Percentiles rank a stretch among this genome's conserved stretches.
These are phyloP conservation scores for Eleusine coracana DNA, from an alignment of 176 grass and related monocot genomes.

Conservation along the genomic window DNA sequence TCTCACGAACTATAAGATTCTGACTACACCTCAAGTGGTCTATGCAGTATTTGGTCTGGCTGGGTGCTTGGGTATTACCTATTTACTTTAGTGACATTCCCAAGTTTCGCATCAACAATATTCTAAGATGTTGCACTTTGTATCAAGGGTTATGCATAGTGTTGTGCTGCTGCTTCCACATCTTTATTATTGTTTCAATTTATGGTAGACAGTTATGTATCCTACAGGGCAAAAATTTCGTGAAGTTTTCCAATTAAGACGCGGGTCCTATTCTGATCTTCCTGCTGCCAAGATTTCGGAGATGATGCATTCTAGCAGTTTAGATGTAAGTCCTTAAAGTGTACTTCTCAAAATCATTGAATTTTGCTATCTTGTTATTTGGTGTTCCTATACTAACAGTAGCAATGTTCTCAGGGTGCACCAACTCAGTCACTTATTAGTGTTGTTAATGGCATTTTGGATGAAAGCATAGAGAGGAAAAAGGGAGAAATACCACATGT, in stretches of 20 bases:
- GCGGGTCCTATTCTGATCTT: conserved; percentile 79
- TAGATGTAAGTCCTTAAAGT: conserved; percentile 71
- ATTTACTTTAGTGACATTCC: conserved; percentile 6
- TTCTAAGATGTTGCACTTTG: conserved; percentile 8
- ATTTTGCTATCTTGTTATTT: not conserved
- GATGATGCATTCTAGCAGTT: conserved; percentile 95
- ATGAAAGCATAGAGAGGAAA: conserved; percentile 98
- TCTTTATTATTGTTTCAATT: conserved; percentile 14
- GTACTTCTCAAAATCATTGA: conserved; percentile 12
- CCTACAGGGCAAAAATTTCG: conserved; percentile 68
- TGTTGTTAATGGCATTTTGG: conserved; percentile 89
- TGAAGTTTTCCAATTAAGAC: conserved; percentile 86
- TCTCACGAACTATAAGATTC: conserved; percentile 18
- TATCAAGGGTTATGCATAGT: not conserved
- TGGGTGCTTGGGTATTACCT: not conserved
- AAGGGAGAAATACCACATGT: conserved; percentile 98
- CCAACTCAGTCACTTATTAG: conserved; percentile 88
- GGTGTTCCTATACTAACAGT: conserved; percentile 36
- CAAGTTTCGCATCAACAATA: conserved; percentile 8
- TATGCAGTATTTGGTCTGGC: not conserved
- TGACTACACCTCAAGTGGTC: not conserved
- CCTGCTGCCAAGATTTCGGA: conserved; percentile 90
- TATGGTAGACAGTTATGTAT: not conserved
- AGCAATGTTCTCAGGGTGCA: conserved; percentile 68
- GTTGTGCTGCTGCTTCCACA: not conserved